A percentile compares a stretch with the other conserved stretches of the same genome.
phyloP scores from a whole-genome alignment of 306 rosid species.

The Lathyrus oleraceus region DNA sequence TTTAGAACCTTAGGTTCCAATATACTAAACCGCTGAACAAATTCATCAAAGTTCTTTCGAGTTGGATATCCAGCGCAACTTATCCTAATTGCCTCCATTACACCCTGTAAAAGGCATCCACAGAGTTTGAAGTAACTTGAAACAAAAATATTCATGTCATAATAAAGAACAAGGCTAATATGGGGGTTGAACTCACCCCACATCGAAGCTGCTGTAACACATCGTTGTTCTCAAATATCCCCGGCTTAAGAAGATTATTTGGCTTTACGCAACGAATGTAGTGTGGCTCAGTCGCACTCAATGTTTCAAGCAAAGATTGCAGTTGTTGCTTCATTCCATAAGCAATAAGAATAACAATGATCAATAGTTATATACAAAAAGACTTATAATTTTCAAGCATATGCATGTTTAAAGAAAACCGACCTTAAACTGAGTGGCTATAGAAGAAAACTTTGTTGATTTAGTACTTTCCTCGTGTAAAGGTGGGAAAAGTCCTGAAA shows the following conservation, averaged over 20 bases:
- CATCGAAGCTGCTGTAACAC: constrained; percentile 89
- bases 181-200: constrained; percentile 63
- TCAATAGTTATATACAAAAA: background rate
- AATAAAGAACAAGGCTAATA: constrained; percentile 23
- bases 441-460: constrained; percentile 89
- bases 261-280: constrained; percentile 96
- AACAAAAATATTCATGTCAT: constrained; percentile 13
- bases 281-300: constrained; percentile 92
- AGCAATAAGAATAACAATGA: constrained; percentile 24
- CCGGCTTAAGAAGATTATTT: constrained; percentile 83
- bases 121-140: constrained; percentile 28
- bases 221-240: constrained; percentile 77
- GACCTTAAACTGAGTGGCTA: constrained; percentile 88
- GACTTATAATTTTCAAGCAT: constrained; percentile 8
- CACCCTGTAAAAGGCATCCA: constrained; percentile 62
- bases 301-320: constrained; percentile 90
- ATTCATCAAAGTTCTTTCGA: constrained; percentile 79
- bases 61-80: constrained; percentile 98
- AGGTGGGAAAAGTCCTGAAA: constrained; percentile 83
- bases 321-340: constrained; percentile 70
- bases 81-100: constrained; percentile 98
- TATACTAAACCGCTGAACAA: constrained; percentile 68
- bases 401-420: constrained; percentile 29
- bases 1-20: constrained; percentile 62
- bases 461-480: constrained; percentile 82